Evolutionary conservation across 768 basidiomycete species (phyloP).

Genomic region (Leucosporidium scottii): DNA sequence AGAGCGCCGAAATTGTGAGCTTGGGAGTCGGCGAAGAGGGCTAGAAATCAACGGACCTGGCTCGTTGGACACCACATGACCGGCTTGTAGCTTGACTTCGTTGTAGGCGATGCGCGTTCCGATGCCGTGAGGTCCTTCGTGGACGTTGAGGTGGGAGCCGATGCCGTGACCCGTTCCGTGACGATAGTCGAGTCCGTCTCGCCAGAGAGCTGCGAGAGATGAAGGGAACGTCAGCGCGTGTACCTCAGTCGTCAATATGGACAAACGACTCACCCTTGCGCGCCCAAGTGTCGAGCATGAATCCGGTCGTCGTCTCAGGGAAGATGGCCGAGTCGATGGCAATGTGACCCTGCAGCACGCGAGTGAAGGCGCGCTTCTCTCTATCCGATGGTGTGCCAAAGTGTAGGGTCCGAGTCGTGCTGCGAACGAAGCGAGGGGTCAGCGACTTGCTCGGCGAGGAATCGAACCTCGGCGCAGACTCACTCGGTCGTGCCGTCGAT

Average conservation of each 20-base stretch:
- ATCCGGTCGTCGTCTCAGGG: conserved; percentile 53
- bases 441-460: not conserved
- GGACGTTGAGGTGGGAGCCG: conserved; percentile 83
- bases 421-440: not conserved
- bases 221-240: no score
- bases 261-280: conserved; percentile 41
- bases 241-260: no score
- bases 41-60: conserved; percentile 2
- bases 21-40: not conserved
- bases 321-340: conserved; percentile 78
- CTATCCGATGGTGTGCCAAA: conserved; percentile 77
- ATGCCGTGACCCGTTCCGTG: conserved; percentile 83
- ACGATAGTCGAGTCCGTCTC: conserved; percentile 37
- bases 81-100: conserved; percentile 53
- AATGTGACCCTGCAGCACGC: conserved; percentile 73
- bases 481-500: conserved; percentile 85
- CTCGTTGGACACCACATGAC: conserved; percentile 80
- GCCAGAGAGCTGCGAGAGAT: not conserved
- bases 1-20: conserved; percentile 16
- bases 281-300: conserved; percentile 60
- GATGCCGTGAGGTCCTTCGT: conserved; percentile 68
- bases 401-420: conserved; percentile 51
- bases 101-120: conserved; percentile 43
- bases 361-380: conserved; percentile 80
- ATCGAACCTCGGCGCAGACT: conserved; percentile 36